phyloP scores from a whole-genome alignment of 306 rosid genomes.

The Citrullus amarus region DNA sequence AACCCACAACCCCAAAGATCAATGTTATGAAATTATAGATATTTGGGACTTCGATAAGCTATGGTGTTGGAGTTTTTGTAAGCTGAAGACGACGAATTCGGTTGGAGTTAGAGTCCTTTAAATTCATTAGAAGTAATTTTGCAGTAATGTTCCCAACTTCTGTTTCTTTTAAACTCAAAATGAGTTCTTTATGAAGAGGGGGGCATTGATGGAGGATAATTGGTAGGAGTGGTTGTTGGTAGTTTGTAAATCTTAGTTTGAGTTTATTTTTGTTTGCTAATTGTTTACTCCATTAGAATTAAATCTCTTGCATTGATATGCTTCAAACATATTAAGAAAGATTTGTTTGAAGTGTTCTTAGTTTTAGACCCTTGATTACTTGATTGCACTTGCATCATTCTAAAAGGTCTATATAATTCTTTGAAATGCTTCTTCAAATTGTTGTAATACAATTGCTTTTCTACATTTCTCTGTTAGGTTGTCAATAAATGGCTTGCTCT shows the following conservation, averaged over 20 bases:
- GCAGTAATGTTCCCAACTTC: not conserved
- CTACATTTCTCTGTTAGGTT: conserved; percentile 32
- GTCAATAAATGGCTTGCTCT: conserved; percentile 96
- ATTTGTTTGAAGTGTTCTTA: not conserved
- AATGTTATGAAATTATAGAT: not conserved
- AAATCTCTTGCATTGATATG: not conserved
- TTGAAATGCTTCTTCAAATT: not conserved
- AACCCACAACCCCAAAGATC: no score
- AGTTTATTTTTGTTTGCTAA: not conserved
- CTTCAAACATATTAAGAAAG: not conserved
- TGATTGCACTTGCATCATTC: not conserved
- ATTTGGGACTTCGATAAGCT: not conserved
- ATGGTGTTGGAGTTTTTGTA: not conserved
- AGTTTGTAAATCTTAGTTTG: not conserved
- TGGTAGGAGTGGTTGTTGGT: not conserved
- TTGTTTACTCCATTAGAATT: not conserved
- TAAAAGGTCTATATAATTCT: not conserved
- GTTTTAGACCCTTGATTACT: not conserved
- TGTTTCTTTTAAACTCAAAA: not conserved
- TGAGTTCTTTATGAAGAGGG: not conserved
- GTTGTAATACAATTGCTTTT: not conserved
- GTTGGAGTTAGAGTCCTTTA: not conserved
- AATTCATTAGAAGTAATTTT: not conserved
- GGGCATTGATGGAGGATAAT: not conserved
- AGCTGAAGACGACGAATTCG: not conserved